A percentile compares a stretch with the other conserved stretches of the same genome.
phyloP scores from a whole-genome alignment of 1,284 basidiomycete species.

The Apiotrichum akiyoshidainum region DNA sequence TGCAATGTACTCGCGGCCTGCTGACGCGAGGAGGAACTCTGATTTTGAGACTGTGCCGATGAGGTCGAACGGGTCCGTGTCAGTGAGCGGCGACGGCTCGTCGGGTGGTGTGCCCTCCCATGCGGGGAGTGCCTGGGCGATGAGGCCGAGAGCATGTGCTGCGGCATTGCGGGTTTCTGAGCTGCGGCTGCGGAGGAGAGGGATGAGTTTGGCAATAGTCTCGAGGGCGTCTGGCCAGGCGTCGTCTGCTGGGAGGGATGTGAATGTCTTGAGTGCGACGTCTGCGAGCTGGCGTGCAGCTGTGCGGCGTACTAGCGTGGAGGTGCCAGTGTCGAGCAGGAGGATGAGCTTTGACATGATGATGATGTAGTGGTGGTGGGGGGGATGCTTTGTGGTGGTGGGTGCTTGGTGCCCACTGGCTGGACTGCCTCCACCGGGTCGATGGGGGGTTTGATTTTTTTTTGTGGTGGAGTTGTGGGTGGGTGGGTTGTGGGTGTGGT shows the following conservation, averaged over 20 bases:
- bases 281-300: conserved; percentile 50
- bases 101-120: conserved; percentile 10
- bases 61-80: conserved; percentile 27
- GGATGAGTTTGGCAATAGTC: conserved; percentile 45
- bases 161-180: conserved; percentile 50
- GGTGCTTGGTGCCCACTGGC: background rate
- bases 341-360: conserved; percentile 45
- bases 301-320: conserved; percentile 45
- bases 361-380: background rate
- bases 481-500: too few relatives aligned
- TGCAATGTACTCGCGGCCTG: conserved; percentile 44
- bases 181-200: conserved; percentile 42
- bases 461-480: too few relatives aligned
- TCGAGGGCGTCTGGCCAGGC: conserved; percentile 50
- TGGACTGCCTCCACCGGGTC: background rate
- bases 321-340: conserved; percentile 50
- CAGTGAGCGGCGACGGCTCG: conserved; percentile 17
- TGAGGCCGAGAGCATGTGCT: conserved; percentile 43
- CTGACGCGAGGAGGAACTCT: conserved; percentile 42
- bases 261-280: conserved; percentile 43
- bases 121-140: conserved; percentile 29
- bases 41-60: conserved; percentile 20
- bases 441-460: too few relatives aligned
- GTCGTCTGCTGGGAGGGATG: conserved; percentile 31
- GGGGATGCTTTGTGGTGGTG: too few relatives aligned